Conservation (phyloP, 75 land plant genomes). For the Larix kaempferi region DNA sequence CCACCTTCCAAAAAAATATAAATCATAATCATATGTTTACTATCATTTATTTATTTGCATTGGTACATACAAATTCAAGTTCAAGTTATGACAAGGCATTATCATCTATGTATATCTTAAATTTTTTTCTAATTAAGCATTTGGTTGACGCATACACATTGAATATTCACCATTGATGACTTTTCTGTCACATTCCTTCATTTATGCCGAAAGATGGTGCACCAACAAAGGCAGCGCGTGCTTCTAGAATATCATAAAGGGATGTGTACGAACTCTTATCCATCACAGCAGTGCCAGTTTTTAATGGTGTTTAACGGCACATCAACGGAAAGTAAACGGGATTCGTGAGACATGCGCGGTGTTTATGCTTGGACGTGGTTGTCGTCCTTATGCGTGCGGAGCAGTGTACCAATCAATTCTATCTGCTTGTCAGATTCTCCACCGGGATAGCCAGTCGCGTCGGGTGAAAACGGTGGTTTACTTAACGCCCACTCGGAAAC, state of each 20-base stretch:
- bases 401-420: no score
- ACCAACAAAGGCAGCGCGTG: background rate
- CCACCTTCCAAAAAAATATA: no score
- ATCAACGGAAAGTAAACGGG: background rate
- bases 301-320: background rate
- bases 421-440: no score
- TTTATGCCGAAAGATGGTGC: background rate
- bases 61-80: no score
- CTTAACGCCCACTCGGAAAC: background rate
- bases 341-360: constrained; percentile 8
- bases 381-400: background rate
- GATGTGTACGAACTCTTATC: background rate
- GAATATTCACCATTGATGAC: background rate
- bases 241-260: background rate
- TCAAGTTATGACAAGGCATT: background rate
- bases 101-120: background rate
- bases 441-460: no score
- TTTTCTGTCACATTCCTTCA: no score
- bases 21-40: no score
- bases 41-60: no score
- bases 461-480: no score
- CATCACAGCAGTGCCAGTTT: background rate
- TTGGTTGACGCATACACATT: background rate
- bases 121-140: background rate
- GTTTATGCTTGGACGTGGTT: background rate